Conservation (phyloP, 176 grass and related monocot species). For the Panicum miliaceum region DNA sequence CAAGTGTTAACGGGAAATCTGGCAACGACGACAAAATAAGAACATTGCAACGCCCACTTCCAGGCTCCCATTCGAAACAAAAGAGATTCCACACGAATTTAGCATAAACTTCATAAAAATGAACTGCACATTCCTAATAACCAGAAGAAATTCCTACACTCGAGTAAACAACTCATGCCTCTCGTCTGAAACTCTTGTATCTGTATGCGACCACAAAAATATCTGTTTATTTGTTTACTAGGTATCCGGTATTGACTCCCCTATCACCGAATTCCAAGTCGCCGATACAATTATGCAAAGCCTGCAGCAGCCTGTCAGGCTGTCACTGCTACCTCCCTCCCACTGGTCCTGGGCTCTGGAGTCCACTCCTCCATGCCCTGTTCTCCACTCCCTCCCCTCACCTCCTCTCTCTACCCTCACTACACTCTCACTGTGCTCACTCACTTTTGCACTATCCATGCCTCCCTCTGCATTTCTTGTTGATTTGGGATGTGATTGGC, state of each 20-base stretch:
- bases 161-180: no score
- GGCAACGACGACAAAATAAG: no score
- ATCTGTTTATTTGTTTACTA: constrained; percentile 20
- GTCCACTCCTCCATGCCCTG: constrained; percentile 6
- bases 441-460: constrained; percentile 32
- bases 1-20: no score
- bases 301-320: constrained; percentile 13
- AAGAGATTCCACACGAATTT: no score
- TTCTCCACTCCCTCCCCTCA: background rate
- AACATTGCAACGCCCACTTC: no score
- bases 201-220: background rate
- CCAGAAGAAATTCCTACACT: no score
- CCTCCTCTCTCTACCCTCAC: background rate
- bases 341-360: constrained; percentile 8
- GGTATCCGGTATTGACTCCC: constrained; percentile 31
- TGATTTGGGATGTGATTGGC: constrained; percentile 45
- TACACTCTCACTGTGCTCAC: constrained; percentile 8
- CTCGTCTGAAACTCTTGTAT: background rate
- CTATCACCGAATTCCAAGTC: background rate
- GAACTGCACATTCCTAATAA: no score
- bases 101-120: no score
- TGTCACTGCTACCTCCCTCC: constrained; percentile 25
- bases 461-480: constrained; percentile 32
- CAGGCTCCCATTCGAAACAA: no score
- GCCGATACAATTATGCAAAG: constrained; percentile 23